Conservation (phyloP, 192 early-diverging fungal species). For the Phlyctochytrium bullatum region DNA sequence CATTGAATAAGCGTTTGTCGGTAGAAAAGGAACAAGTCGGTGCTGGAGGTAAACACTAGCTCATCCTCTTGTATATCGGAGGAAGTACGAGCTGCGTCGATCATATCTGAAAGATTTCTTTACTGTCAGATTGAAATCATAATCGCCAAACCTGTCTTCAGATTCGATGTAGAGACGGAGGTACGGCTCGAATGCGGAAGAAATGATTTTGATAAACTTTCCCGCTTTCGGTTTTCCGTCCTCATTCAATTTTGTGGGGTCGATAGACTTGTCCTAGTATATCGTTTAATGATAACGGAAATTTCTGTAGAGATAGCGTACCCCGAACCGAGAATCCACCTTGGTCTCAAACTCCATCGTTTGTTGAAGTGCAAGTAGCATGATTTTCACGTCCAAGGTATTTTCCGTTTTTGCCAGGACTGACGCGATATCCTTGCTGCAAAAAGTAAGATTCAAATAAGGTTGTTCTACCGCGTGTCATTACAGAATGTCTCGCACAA, state of each 20-base stretch:
- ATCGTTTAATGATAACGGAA: not conserved
- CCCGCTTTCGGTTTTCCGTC: slow-evolving; percentile 32
- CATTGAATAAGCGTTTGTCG: slow-evolving; percentile 84
- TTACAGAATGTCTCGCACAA: slow-evolving; percentile 77
- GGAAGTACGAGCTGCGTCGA: slow-evolving; percentile 48
- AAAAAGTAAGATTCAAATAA: slow-evolving; percentile 9
- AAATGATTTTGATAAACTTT: slow-evolving; percentile 76
- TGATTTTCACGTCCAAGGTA: slow-evolving; percentile 63
- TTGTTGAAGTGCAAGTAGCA: slow-evolving; percentile 73
- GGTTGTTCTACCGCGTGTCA: slow-evolving; percentile 67
- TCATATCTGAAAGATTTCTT: slow-evolving; percentile 62
- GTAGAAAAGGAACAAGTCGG: slow-evolving; percentile 90
- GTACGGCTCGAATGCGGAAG: slow-evolving; percentile 83
- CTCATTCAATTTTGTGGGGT: slow-evolving; percentile 12
- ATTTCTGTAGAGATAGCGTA: slow-evolving; percentile 41
- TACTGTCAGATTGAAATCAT: not conserved
- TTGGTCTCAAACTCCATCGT: slow-evolving; percentile 92
- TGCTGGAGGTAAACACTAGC: slow-evolving; percentile 78
- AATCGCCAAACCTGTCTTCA: slow-evolving; percentile 67
- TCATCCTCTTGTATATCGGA: slow-evolving; percentile 52
- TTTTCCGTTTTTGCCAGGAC: slow-evolving; percentile 57
- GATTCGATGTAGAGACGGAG: slow-evolving; percentile 82
- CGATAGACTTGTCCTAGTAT: not conserved
- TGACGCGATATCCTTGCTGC: slow-evolving; percentile 64
- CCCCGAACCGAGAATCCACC: slow-evolving; percentile 68